These are phyloP conservation scores for Magnaporthiopsis rhizophila DNA, from an alignment of 2,329 filamentous ascomycete species.

Conservation along the genomic window DNA sequence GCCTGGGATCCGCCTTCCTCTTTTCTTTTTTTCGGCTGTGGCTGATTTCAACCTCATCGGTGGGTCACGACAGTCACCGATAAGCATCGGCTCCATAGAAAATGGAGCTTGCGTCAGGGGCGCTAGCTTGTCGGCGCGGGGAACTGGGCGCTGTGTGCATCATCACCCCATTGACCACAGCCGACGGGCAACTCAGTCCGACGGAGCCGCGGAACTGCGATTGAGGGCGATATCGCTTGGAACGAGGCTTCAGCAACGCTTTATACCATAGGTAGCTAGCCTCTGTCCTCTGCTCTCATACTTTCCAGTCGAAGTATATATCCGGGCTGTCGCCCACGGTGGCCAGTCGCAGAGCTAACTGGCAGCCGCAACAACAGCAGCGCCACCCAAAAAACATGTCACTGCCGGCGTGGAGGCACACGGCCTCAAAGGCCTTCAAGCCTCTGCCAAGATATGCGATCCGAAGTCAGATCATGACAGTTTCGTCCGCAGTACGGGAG, in stretches of 20 bases:
- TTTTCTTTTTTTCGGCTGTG: not conserved
- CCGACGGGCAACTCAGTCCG: not conserved
- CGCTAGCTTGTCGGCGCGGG: not conserved
- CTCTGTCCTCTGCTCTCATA: not conserved
- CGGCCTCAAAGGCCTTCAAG: conserved; percentile 14
- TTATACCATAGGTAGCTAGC: not conserved
- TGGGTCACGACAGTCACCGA: not conserved
- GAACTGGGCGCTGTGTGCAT: not conserved
- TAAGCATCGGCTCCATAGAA: not conserved
- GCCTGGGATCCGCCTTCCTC: not conserved
- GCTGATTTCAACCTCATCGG: not conserved
- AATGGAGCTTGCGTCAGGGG: not conserved
- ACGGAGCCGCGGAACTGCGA: not conserved
- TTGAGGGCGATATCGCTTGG: not conserved
- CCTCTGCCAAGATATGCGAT: not conserved
- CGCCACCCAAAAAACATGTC: conserved; percentile 31
- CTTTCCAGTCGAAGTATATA: not conserved
- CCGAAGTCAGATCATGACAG: conserved; percentile 25
- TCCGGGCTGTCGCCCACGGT: not conserved
- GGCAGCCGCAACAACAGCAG: not conserved
- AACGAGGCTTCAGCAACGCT: not conserved
- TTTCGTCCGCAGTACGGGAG: conserved; percentile 42
- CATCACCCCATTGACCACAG: not conserved
- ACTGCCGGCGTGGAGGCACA: conserved; percentile 35
- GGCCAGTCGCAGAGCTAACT: not conserved